phyloP scores from a whole-genome alignment of 2,329 filamentous ascomycete species.

The Huntiella bhutanensis region DNA sequence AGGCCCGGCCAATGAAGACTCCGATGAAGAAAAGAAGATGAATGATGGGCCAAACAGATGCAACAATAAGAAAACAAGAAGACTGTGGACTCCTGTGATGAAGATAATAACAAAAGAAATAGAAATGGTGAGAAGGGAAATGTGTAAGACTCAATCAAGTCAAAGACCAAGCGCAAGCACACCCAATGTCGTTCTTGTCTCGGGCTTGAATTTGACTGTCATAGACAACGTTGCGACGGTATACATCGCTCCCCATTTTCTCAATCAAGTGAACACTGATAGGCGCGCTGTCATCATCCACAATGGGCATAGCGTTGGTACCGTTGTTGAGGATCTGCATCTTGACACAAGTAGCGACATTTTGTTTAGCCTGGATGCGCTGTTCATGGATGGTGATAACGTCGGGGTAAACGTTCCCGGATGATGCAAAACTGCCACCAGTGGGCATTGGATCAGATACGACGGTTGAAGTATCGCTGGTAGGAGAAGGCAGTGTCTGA shows the following conservation, averaged over 20 bases:
- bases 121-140: neutral
- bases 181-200: neutral
- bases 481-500: constrained; percentile 9
- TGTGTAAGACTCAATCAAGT: neutral
- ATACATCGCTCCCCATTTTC: constrained; percentile 10
- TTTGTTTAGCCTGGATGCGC: constrained; percentile 20
- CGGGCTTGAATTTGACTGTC: neutral
- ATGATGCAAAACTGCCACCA: too few relatives aligned
- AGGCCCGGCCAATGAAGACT: neutral
- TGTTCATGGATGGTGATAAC: constrained; percentile 37
- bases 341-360: constrained; percentile 25
- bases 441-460: neutral
- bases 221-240: constrained; percentile 1
- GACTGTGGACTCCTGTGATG: constrained; percentile 10
- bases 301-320: constrained; percentile 19
- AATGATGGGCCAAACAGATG: neutral
- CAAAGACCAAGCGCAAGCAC: constrained; percentile 9
- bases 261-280: constrained; percentile 28
- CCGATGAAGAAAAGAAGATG: neutral
- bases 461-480: neutral
- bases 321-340: constrained; percentile 25
- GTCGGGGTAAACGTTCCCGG: constrained; percentile 23
- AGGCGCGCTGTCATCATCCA: constrained; percentile 21
- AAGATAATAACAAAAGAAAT: constrained; percentile 3
- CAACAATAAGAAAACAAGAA: constrained; percentile 1